phyloP scores from a whole-genome alignment of 345 rosid species.

The Eucalyptus paniculata region DNA sequence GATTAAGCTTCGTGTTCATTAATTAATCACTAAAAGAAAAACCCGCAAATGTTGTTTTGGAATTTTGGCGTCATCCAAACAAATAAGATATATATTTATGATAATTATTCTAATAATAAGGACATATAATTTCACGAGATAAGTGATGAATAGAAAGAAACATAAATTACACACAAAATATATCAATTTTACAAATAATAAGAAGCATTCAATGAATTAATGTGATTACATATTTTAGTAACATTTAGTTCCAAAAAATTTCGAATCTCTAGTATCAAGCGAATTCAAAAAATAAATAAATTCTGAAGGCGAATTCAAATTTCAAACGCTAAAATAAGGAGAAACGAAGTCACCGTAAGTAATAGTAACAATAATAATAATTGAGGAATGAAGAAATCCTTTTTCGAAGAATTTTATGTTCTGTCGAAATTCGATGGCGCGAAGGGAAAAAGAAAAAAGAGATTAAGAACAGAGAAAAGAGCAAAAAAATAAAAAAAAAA shows the following conservation, averaged over 20 bases:
- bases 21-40: neutral
- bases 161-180: too few species aligned
- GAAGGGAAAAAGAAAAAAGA: neutral
- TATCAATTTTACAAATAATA: neutral
- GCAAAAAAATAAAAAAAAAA: neutral
- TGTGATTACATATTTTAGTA: neutral
- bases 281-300: neutral
- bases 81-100: neutral
- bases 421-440: neutral
- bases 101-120: neutral
- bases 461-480: neutral
- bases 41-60: accelerated
- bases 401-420: neutral
- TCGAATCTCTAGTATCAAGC: neutral
- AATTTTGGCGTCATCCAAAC: neutral
- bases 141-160: neutral
- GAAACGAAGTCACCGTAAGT: neutral
- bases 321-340: neutral
- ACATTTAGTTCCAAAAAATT: neutral
- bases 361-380: neutral
- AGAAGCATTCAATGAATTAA: neutral
- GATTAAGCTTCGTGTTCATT: neutral
- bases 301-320: neutral
- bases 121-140: neutral
- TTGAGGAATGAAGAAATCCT: neutral